These are phyloP conservation scores for Adiantum capillusveneris DNA, from an alignment of 75 land plant genomes.

Conservation along the genomic window DNA sequence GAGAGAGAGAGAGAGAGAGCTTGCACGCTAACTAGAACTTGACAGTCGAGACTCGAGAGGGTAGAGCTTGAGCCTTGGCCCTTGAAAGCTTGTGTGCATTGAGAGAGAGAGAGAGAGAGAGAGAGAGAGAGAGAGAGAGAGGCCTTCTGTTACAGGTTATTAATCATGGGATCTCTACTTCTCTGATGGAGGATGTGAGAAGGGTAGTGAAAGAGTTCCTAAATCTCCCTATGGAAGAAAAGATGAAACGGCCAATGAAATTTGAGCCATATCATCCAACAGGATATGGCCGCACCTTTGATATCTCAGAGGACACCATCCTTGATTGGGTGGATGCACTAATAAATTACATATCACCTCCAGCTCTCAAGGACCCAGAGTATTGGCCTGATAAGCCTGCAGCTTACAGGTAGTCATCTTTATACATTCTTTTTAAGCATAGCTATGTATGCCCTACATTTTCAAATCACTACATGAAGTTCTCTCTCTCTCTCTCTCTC, in stretches of 20 bases:
- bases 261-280: constrained; percentile 2
- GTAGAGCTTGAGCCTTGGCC: no score
- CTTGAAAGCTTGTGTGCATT: no score
- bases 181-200: constrained; percentile 31
- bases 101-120: no score
- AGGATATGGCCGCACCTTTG: constrained; percentile 13
- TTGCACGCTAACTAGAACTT: no score
- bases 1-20: no score
- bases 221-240: constrained; percentile 50
- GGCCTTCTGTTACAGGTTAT: constrained; percentile 11
- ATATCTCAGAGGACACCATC: neutral
- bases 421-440: no score
- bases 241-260: constrained; percentile 26
- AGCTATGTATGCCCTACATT: no score
- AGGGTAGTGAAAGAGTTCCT: constrained; percentile 38
- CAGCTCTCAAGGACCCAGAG: constrained; percentile 5
- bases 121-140: no score
- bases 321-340: constrained; percentile 10
- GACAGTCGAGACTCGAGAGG: no score
- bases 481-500: no score
- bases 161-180: constrained; percentile 44
- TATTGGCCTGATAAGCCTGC: constrained; percentile 4
- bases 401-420: constrained; percentile 1
- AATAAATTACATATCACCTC: neutral
- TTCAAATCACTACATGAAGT: no score